phyloP scores from a whole-genome alignment of 2,329 filamentous ascomycete genomes.

The Huntiella abstrusa region DNA sequence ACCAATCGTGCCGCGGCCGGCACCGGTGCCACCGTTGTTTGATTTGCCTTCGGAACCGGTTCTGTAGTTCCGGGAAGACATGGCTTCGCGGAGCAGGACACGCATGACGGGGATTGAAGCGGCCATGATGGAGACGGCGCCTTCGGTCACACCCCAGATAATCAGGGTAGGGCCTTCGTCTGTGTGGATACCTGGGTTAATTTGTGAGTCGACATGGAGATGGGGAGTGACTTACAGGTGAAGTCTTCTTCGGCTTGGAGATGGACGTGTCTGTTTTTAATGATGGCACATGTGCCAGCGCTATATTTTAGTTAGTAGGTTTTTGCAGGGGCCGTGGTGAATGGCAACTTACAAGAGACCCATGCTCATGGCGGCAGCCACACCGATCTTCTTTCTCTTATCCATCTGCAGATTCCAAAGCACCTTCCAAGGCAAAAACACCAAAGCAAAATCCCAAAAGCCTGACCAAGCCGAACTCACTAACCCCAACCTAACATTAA shows the following conservation, averaged over 20 bases:
- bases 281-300: constrained; percentile 7
- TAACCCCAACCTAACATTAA: constrained; percentile 7
- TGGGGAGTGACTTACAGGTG: constrained; percentile 2
- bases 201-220: background rate
- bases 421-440: constrained; percentile 15
- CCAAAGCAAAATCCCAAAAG: constrained; percentile 13
- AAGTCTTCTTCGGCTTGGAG: constrained; percentile 5
- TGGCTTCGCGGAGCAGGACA: constrained; percentile 12
- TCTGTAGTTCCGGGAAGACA: constrained; percentile 5
- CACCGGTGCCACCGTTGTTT: background rate
- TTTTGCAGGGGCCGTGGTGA: too few species aligned
- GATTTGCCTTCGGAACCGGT: background rate
- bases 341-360: constrained; percentile 15
- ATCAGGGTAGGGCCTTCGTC: constrained; percentile 7
- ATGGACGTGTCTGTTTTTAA: constrained; percentile 3
- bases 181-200: background rate
- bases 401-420: constrained; percentile 16
- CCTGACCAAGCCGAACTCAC: constrained; percentile 11
- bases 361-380: constrained; percentile 15
- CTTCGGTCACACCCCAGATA: constrained; percentile 13
- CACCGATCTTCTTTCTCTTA: constrained; percentile 15
- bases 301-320: background rate
- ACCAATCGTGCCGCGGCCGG: background rate
- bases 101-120: constrained; percentile 7
- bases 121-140: constrained; percentile 13